phyloP scores from a whole-genome alignment of 1,139 yeast species.

The Hanseniaspora gamundiae region DNA sequence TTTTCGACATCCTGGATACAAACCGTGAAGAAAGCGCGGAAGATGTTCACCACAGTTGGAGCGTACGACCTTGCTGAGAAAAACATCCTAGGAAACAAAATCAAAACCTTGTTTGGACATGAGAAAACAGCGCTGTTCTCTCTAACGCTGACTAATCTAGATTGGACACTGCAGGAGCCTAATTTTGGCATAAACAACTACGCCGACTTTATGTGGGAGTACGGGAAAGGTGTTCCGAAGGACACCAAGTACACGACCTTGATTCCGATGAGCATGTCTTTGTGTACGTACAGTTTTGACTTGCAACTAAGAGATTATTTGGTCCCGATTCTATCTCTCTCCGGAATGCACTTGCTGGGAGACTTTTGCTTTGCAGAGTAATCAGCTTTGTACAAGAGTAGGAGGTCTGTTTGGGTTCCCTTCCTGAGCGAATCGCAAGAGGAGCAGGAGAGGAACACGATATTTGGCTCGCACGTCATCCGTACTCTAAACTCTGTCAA shows the following conservation, averaged over 20 bases:
- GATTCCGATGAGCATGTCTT: slow-evolving; percentile 36
- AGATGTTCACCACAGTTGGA: slow-evolving; percentile 25
- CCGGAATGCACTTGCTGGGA: slow-evolving; percentile 31
- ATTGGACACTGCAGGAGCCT: slow-evolving; percentile 39
- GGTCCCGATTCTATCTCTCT: slow-evolving; percentile 31
- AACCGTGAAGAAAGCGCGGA: slow-evolving; percentile 36
- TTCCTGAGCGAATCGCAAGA: slow-evolving; percentile 30
- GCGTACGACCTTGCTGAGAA: slow-evolving; percentile 15
- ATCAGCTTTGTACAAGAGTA: slow-evolving; percentile 29
- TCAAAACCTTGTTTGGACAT: slow-evolving; percentile 10
- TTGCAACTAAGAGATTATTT: slow-evolving; percentile 53
- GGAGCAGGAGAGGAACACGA: slow-evolving; percentile 30
- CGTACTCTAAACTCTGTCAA: slow-evolving; percentile 45
- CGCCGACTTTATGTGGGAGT: slow-evolving; percentile 45
- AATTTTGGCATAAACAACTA: slow-evolving; percentile 38
- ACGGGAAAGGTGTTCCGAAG: slow-evolving; percentile 70
- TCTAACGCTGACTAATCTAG: slow-evolving; percentile 34
- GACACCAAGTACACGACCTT: slow-evolving; percentile 51
- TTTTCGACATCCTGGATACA: slow-evolving; percentile 45
- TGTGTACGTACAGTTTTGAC: slow-evolving; percentile 37
- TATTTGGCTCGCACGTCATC: slow-evolving; percentile 51
- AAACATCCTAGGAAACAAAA: slow-evolving; percentile 11
- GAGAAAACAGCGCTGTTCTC: slow-evolving; percentile 18
- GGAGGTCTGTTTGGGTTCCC: slow-evolving; percentile 47
- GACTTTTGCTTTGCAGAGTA: slow-evolving; percentile 43